A percentile compares a stretch with the other conserved stretches of the same genome.
Evolutionary conservation across 2,329 filamentous ascomycete genomes (phyloP).

Genomic region (Penicillium sp.): DNA sequence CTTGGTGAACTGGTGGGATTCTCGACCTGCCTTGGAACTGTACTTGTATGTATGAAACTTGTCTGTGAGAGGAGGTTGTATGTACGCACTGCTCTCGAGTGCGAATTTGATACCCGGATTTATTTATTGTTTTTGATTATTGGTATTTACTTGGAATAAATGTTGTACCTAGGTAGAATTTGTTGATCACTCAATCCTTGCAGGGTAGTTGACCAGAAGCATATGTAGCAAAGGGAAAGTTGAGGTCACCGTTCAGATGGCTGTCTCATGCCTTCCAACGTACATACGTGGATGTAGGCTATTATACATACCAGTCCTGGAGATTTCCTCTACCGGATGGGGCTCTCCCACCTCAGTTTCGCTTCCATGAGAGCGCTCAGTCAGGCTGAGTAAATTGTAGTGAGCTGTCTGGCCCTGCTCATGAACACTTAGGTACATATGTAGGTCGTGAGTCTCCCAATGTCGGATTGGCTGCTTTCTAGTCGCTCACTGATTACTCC

Average conservation of each 20-base stretch:
- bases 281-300: background rate
- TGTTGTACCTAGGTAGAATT: background rate
- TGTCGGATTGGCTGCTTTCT: too few species aligned
- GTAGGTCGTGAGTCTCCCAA: too few species aligned
- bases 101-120: conserved; percentile 18
- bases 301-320: too few species aligned
- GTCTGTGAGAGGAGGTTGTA: conserved; percentile 6
- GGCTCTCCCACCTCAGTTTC: too few species aligned
- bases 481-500: too few species aligned
- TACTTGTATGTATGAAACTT: conserved; percentile 17
- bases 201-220: background rate
- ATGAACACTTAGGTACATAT: too few species aligned
- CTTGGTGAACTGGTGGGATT: background rate
- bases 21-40: conserved; percentile 1
- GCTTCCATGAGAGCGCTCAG: too few species aligned
- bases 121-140: background rate
- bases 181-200: background rate
- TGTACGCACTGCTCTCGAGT: conserved; percentile 9
- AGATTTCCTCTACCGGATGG: too few species aligned
- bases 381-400: too few species aligned
- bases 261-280: background rate
- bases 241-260: background rate
- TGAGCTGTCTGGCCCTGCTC: too few species aligned
- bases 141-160: background rate
- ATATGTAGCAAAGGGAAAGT: background rate